Conservation (phyloP, 257 asterid species). For the Coffea eugenioides region DNA sequence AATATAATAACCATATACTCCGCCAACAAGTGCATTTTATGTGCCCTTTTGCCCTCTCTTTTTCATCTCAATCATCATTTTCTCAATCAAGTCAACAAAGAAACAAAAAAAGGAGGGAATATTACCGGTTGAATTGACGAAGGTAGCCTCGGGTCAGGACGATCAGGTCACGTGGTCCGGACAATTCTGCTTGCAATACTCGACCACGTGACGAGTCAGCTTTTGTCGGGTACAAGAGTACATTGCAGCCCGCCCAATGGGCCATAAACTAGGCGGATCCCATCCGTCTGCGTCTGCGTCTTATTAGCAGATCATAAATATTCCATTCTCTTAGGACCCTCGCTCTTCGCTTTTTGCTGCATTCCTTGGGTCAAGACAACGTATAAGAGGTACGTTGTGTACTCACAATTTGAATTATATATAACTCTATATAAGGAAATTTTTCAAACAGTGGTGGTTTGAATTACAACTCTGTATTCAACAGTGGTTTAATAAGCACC, state of each 20-base stretch:
- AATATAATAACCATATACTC: neutral
- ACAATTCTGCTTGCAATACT: conserved; percentile 1
- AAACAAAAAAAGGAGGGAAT: conserved; percentile 3
- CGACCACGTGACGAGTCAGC: conserved; percentile 44
- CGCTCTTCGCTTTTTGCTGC: too few species aligned
- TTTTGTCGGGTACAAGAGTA: conserved; percentile 36
- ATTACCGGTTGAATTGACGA: conserved; percentile 2
- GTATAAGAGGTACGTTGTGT: too few species aligned
- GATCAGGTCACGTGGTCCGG: conserved; percentile 40
- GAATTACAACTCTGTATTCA: too few species aligned
- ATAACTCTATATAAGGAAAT: too few species aligned
- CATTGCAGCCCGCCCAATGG: neutral
- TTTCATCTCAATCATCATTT: neutral
- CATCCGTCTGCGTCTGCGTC: neutral
- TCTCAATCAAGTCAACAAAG: neutral
- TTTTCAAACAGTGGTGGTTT: too few species aligned
- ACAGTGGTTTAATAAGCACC: too few species aligned
- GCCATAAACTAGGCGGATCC: neutral
- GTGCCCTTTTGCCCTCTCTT: neutral
- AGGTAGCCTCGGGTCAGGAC: neutral
- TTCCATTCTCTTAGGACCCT: neutral
- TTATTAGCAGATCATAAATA: too few species aligned
- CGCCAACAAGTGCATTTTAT: neutral
- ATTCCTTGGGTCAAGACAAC: too few species aligned
- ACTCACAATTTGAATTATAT: too few species aligned